A percentile compares a stretch with the other conserved stretches of the same genome.
Evolutionary conservation across 495 filamentous ascomycete species (phyloP).

Genomic region (Ramalina intermedia): DNA sequence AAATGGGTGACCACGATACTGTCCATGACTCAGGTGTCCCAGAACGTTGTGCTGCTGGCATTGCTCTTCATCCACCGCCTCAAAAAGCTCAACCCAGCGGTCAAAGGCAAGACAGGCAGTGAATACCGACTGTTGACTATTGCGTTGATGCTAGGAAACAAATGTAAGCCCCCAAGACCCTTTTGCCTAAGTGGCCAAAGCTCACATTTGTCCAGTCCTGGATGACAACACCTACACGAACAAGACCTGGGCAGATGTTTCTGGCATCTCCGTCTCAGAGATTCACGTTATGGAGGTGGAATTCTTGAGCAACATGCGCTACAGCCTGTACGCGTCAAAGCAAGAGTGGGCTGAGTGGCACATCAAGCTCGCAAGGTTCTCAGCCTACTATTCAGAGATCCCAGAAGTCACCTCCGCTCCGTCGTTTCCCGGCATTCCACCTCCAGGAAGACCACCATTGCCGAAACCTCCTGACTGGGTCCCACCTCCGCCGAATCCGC

Average conservation of each 20-base stretch:
- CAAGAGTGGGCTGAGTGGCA: constrained; percentile 80
- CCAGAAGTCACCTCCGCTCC: constrained; percentile 15
- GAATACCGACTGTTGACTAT: constrained; percentile 93
- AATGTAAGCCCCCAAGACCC: constrained; percentile 49
- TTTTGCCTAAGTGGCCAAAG: not conserved
- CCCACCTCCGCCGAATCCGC: constrained; percentile 9
- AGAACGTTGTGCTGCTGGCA: constrained; percentile 86
- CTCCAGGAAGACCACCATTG: constrained; percentile 7
- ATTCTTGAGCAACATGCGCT: constrained; percentile 96
- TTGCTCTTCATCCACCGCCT: constrained; percentile 86
- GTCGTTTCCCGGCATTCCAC: constrained; percentile 1
- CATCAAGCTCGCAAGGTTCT: constrained; percentile 60
- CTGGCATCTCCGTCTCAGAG: constrained; percentile 82
- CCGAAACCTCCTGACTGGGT: not conserved
- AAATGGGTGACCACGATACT: constrained; percentile 91
- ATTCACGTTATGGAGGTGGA: constrained; percentile 99
- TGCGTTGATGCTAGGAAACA: constrained; percentile 96
- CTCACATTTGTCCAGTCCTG: constrained; percentile 45
- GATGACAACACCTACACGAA: constrained; percentile 99
- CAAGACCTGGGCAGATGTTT: constrained; percentile 99
- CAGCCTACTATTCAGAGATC: constrained; percentile 61
- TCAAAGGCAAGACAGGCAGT: constrained; percentile 83
- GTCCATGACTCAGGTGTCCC: constrained; percentile 89
- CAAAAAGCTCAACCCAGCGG: constrained; percentile 74
- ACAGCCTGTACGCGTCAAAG: constrained; percentile 74